Evolutionary conservation across 2,329 filamentous ascomycete genomes (phyloP).

Genomic region (Phialophora chinensis): DNA sequence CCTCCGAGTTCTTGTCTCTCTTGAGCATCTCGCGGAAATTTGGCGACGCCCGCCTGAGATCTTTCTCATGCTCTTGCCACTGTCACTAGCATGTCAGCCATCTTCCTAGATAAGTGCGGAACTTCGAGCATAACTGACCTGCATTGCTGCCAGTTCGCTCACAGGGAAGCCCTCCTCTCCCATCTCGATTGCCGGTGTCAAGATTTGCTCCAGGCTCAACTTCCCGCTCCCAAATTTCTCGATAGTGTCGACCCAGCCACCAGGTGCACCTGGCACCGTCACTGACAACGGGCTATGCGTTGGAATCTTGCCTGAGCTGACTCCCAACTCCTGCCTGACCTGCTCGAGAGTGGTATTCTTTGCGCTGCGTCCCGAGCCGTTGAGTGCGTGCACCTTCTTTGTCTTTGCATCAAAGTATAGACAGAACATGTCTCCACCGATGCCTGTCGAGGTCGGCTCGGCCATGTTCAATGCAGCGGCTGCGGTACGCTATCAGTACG

Average conservation of each 20-base stretch:
- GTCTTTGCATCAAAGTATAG: conserved; percentile 86
- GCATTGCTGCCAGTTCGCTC: conserved; percentile 73
- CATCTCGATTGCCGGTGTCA: conserved; percentile 81
- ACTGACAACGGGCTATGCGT: conserved; percentile 74
- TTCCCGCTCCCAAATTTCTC: conserved; percentile 89
- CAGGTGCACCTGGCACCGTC: conserved; percentile 87
- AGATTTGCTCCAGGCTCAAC: conserved; percentile 74
- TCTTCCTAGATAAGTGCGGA: background rate
- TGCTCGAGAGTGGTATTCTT: conserved; percentile 70
- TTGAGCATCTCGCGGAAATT: conserved; percentile 90
- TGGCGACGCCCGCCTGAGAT: conserved; percentile 75
- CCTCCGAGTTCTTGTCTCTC: conserved; percentile 68
- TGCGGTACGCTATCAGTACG: conserved; percentile 45
- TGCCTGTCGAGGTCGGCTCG: conserved; percentile 89
- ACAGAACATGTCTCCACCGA: conserved; percentile 97
- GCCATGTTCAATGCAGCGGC: conserved; percentile 92
- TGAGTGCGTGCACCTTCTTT: conserved; percentile 81
- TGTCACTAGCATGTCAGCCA: conserved; percentile 47
- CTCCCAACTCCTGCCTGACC: conserved; percentile 71
- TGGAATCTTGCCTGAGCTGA: conserved; percentile 71
- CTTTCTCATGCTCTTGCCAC: conserved; percentile 73
- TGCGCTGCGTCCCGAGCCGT: conserved; percentile 88
- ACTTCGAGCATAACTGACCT: conserved; percentile 59
- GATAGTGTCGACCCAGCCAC: conserved; percentile 90
- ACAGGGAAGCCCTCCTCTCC: conserved; percentile 91